Base-by-base conservation (phyloP, 106 monocot genomes). In the Triglochin maritima region DNA sequence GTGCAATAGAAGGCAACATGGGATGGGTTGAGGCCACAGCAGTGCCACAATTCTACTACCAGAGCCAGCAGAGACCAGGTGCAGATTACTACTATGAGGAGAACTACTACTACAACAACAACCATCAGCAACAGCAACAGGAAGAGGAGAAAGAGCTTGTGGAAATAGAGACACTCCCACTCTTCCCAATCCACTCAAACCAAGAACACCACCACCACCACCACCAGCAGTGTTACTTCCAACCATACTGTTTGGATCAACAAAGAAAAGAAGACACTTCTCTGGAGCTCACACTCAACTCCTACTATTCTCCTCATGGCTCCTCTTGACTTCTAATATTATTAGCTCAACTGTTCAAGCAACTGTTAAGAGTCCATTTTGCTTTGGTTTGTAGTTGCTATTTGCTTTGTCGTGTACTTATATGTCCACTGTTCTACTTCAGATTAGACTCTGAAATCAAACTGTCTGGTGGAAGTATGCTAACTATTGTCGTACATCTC, bases 211-310 rank as follows among this genome's bases (percentile, higher is more conserved):
- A 58, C 2, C 64, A 50, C 51, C 71, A 58, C 2, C 64, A 74
- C 6, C 29, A 46, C 5, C 51, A 56, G 50, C 44, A 45, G 5
- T 11, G 6, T 14, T 69, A 45, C 56, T 8, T 56, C 44, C 46
- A 50, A 3, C 14, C 49, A 3, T 44, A 69, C 56, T 46, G 4
- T 42, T 56, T 57, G 46, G 56, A 46, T 14, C 46, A 57, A 5
- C 46, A 69, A 14, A 42, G 47, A 45, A 46, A 54, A 46, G 55
- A 58, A 17, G 47, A 67, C 49, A 62, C 83, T 6, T 89, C 84
- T 6, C 65, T 94, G 81, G 94, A 94, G 75, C 94, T 94, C 79
- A 87, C 73, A 29, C 84, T 94, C 72, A 87, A 80, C 75, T 94
- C 89, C 65, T 89, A 76, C 79, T 77, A 17, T 62, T 67, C 78